Conservation (phyloP, 495 filamentous ascomycete species). For the Lophium mytilinum region DNA sequence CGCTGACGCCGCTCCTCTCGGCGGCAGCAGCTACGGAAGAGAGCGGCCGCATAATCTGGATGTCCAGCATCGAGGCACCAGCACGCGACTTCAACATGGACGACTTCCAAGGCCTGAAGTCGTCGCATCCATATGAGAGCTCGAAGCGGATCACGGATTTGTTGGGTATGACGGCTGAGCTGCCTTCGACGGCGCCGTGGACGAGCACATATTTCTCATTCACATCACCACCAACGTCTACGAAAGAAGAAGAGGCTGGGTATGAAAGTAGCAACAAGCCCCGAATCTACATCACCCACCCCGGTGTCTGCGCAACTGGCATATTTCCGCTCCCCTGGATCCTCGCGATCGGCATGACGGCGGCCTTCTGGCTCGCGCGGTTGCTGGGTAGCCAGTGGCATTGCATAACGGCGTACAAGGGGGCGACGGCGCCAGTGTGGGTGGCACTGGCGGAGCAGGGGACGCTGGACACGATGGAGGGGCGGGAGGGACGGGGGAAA, state of each 20-base stretch:
- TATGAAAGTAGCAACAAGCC: constrained; percentile 31
- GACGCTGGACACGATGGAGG: constrained; percentile 55
- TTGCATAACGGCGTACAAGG: constrained; percentile 62
- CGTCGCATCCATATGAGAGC: constrained; percentile 63
- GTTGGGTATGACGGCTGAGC: constrained; percentile 62
- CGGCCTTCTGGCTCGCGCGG: constrained; percentile 40
- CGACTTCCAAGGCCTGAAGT: constrained; percentile 69
- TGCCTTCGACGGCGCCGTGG: constrained; percentile 55
- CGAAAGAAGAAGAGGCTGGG: background rate
- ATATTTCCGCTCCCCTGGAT: constrained; percentile 64
- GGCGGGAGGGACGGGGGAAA: constrained; percentile 53
- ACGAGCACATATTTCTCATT: constrained; percentile 44
- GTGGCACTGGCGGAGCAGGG: constrained; percentile 62
- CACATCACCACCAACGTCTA: constrained; percentile 2
- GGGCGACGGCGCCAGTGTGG: constrained; percentile 68
- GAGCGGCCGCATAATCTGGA: constrained; percentile 70
- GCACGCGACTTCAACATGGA: constrained; percentile 46
- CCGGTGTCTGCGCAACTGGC: constrained; percentile 73
- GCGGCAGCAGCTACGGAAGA: constrained; percentile 34
- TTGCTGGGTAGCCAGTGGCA: constrained; percentile 36
- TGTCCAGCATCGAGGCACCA: constrained; percentile 67
- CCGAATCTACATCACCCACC: constrained; percentile 69
- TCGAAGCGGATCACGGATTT: constrained; percentile 82
- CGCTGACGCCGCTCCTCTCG: constrained; percentile 62
- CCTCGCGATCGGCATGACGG: constrained; percentile 55